Percentiles rank a stretch among this genome's conserved stretches.
phyloP scores from a whole-genome alignment of 805 yeast species.

The Hyphopichia homilentoma region DNA sequence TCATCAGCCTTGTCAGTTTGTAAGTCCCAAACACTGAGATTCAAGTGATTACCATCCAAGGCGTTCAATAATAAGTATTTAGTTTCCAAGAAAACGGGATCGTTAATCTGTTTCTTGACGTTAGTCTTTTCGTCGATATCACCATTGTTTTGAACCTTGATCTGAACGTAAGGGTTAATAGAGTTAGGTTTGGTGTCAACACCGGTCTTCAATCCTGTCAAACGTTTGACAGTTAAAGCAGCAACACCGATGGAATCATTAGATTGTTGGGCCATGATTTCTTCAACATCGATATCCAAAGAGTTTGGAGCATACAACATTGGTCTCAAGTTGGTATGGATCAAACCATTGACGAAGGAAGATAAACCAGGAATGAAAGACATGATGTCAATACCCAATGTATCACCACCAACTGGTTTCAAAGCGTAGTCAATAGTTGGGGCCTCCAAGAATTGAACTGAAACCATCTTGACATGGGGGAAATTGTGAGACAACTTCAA shows the following conservation, averaged over 20 bases:
- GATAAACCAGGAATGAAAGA: slow-evolving; percentile 78
- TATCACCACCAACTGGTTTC: slow-evolving; percentile 87
- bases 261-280: slow-evolving; percentile 56
- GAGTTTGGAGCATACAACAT: slow-evolving; percentile 82
- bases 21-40: slow-evolving; percentile 53
- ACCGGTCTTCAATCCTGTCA: slow-evolving; percentile 43
- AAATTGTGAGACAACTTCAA: slow-evolving; percentile 59
- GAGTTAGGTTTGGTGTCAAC: slow-evolving; percentile 33
- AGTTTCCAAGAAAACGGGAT: slow-evolving; percentile 67
- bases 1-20: slow-evolving; percentile 52
- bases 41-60: slow-evolving; percentile 52
- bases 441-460: slow-evolving; percentile 71
- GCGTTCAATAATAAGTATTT: slow-evolving; percentile 54
- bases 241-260: slow-evolving; percentile 70
- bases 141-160: slow-evolving; percentile 35
- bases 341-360: slow-evolving; percentile 62
- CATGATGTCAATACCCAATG: slow-evolving; percentile 84
- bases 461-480: slow-evolving; percentile 75
- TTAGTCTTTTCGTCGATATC: slow-evolving; percentile 51
- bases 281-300: slow-evolving; percentile 70
- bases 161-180: slow-evolving; percentile 55
- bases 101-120: slow-evolving; percentile 50
- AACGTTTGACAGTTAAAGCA: slow-evolving; percentile 58
- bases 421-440: slow-evolving; percentile 75
- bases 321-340: slow-evolving; percentile 70